A percentile compares a stretch with the other conserved stretches of the same genome.
phyloP scores from a whole-genome alignment of 108 stramenopile genomes.

The Pseudonitzschia multistriata region DNA sequence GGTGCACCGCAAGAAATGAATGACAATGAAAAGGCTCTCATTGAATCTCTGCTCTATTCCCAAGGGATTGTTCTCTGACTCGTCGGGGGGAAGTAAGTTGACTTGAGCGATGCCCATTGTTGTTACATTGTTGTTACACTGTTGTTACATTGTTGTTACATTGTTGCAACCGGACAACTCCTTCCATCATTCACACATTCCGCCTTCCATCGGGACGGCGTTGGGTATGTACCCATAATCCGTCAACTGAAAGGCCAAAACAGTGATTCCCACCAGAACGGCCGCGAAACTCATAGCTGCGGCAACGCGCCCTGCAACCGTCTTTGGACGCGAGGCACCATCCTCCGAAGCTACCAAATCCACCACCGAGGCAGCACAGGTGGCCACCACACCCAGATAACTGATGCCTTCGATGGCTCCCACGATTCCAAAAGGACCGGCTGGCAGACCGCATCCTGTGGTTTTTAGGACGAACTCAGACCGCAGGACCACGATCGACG shows the following conservation, averaged over 20 bases:
- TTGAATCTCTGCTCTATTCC: too few species aligned
- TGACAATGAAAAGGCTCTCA: too few species aligned
- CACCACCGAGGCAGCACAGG: constrained; percentile 16
- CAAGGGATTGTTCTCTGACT: too few species aligned
- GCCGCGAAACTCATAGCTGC: constrained; percentile 69
- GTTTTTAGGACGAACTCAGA: constrained; percentile 68
- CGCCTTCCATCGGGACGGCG: constrained; percentile 83
- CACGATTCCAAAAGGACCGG: constrained; percentile 46
- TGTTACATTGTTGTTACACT: too few species aligned
- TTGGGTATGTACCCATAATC: constrained; percentile 84
- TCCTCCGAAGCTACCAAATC: background rate
- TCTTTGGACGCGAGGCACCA: background rate
- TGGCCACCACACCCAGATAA: constrained; percentile 42
- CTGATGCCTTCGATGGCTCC: constrained; percentile 51
- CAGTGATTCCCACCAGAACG: constrained; percentile 54
- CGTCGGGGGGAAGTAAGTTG: too few species aligned
- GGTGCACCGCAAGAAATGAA: too few species aligned
- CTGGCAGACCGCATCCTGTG: constrained; percentile 52
- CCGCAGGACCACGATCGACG: constrained; percentile 51
- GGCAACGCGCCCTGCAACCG: constrained; percentile 47
- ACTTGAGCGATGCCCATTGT: too few species aligned
- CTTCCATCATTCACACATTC: constrained; percentile 48
- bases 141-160: too few species aligned
- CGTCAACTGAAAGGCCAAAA: constrained; percentile 58
- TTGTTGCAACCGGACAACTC: background rate